Conservation (phyloP, 306 rosid species). For the Pachyrhizus erosus region DNA sequence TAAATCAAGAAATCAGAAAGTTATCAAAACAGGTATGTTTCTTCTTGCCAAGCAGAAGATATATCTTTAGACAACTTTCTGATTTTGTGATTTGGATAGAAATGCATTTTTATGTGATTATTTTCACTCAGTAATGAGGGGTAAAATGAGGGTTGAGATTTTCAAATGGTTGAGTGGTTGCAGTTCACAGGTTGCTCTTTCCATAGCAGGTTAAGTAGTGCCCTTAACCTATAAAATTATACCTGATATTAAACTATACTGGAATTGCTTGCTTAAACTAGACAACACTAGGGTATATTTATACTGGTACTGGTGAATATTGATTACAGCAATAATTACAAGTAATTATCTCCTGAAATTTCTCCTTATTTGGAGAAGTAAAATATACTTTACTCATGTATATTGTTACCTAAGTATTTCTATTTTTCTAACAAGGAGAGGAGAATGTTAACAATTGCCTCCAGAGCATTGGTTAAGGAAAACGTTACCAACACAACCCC, state of each 20-base stretch:
- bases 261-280: neutral
- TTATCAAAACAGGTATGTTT: constrained; percentile 81
- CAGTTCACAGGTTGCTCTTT: constrained; percentile 22
- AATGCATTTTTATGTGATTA: constrained; percentile 6
- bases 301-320: neutral
- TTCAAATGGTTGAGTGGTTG: constrained; percentile 20
- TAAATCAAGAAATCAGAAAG: constrained; percentile 92
- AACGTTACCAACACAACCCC: neutral
- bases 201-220: neutral
- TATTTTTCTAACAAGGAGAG: neutral
- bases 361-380: too few species aligned
- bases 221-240: neutral
- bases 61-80: constrained; percentile 30
- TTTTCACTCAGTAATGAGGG: neutral
- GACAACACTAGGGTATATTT: neutral
- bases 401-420: neutral
- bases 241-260: neutral
- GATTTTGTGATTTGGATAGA: constrained; percentile 18
- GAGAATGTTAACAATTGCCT: neutral
- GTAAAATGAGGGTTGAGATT: neutral
- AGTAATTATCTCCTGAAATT: too few species aligned
- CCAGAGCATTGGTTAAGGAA: neutral
- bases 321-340: neutral
- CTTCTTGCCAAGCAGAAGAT: constrained; percentile 34
- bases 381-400: neutral